Evolutionary conservation across 192 early-diverging fungal genomes (phyloP), one percentile per base, ranked within the genome.

Genomic region (Coemansia sp.): DNA sequence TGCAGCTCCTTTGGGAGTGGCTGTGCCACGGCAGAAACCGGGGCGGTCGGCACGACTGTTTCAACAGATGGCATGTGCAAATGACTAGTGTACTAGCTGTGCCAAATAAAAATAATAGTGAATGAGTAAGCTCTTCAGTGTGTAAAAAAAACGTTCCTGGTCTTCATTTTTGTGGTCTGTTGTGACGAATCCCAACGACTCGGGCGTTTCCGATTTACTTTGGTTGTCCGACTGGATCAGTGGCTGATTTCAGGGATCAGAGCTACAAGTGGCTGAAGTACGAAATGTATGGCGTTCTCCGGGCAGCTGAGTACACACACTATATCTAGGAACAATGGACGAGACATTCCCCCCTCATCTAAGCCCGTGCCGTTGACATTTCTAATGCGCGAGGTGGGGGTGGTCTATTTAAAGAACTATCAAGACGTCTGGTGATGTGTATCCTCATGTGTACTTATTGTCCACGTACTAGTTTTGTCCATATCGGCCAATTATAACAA

Each of bases 1-100:
- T 62, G 55, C 47, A 73, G 52, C 37, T 76, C 70, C 8, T 62
- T 60, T 1, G 70, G 9, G 13, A 70, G 61, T 30, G 28, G 26
- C 2, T 21, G 40, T 7, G 33, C 10, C 6, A 19, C 44, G 26
- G 47, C 26, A 58, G 55, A 30, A 17, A 4, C 55, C 6, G 16
- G 7, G 30, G 2, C 55, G 13, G 55, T 17, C 30, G 6, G 55
- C 55, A 16, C 30, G 28, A 32, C 28, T 30, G 26, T 58, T 33
- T 58, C 55, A 6, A 58, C 32, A 5, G 30, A 4, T 16, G 55
- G 55, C 55, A 58, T 58, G 14, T 30, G 30, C 8, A 19, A 49
- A 49, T 49, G 47, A 21, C 21, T 49, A 21, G 8, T 49, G 6
- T 19, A 10, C 19, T 49, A 23, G 6, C 8, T 19, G 10, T 49